Evolutionary conservation across 2,329 filamentous ascomycete genomes (phyloP), one percentile per base, ranked within the genome.

Genomic region (Fusarium sp.): DNA sequence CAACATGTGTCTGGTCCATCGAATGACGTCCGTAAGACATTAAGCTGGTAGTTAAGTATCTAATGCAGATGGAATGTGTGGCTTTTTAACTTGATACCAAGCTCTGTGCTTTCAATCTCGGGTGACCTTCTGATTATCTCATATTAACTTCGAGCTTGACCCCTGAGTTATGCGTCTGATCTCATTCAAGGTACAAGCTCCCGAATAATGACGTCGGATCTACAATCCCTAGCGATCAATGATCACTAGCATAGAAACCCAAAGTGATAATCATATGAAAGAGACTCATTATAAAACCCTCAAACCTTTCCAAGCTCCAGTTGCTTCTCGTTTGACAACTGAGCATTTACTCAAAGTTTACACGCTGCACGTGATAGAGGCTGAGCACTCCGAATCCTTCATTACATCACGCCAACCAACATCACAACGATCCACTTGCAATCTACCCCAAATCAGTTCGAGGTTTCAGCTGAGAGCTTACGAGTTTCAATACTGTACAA

Each of bases 131-230:
- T n/a, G n/a, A n/a, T n/a, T n/a, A 8, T 58, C 34, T n/a, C 17
- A 11, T 19, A 24, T 19, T 26, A 19, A 21, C 21, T 14, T 34
- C 7, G 23, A 26, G 45, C 19, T 26, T 46, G 12, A 24, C 51
- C 45, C 38, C 34, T 63, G 42, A 53, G 38, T 49, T 45, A 64
- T 63, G 52, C 26, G 38, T 40, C 38, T 48, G 58, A 63, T 63
- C 26, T 58, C 47, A 53, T 64, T 19, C 20, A 54, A 30, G 21
- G 19, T 28, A 19, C 15, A 30, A 38, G 23, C 43, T 46, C 39
- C 7, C 14, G 20, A 36, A 19, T 24, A 26, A 68, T 67, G 65
- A 68, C 65, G 65, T 68, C 39, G 17, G 54, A 53, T 61, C 42
- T 46, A 63, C 58, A 38, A 12, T 34, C 42, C 30, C 12, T 19